Conservation (phyloP, 805 yeast genomes). For the Candida pseudofarinosa region DNA sequence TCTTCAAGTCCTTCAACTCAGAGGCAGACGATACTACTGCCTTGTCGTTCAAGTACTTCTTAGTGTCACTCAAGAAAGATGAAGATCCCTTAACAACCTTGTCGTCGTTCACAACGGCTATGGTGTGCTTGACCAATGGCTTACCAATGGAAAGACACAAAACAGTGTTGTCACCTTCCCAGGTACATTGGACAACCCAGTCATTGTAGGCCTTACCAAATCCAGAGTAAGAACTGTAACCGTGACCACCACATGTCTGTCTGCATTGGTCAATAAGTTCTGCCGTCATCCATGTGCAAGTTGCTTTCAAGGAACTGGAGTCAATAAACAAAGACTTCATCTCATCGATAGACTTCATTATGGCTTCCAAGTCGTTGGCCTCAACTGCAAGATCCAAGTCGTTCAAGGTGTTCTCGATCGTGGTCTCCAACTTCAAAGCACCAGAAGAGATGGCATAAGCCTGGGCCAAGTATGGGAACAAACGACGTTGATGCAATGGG, state of each 20-base stretch:
- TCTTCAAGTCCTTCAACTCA: slow-evolving; percentile 25
- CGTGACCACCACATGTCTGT: slow-evolving; percentile 48
- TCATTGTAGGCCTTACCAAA: slow-evolving; percentile 43
- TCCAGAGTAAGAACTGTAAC: slow-evolving; percentile 42
- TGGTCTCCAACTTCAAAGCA: slow-evolving; percentile 34
- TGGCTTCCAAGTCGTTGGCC: slow-evolving; percentile 25
- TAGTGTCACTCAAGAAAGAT: slow-evolving; percentile 28
- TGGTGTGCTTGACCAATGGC: slow-evolving; percentile 31
- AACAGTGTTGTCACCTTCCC: slow-evolving; percentile 49
- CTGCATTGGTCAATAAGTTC: slow-evolving; percentile 39
- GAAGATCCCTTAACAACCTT: slow-evolving; percentile 31
- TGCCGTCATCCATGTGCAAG: slow-evolving; percentile 43
- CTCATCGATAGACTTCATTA: slow-evolving; percentile 28
- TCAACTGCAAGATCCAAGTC: slow-evolving; percentile 36
- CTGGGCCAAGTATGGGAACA: slow-evolving; percentile 41
- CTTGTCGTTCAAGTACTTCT: slow-evolving; percentile 18
- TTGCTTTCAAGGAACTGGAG: slow-evolving; percentile 42
- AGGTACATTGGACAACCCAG: slow-evolving; percentile 47
- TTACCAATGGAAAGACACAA: slow-evolving; percentile 40
- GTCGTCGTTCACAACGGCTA: slow-evolving; percentile 24
- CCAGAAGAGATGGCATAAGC: slow-evolving; percentile 36
- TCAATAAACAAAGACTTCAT: slow-evolving; percentile 43
- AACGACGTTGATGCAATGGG: slow-evolving; percentile 44
- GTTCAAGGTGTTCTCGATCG: slow-evolving; percentile 26
- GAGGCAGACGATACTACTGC: slow-evolving; percentile 27